phyloP scores from a whole-genome alignment of 306 rosid genomes.

The Dryas octopetala region DNA sequence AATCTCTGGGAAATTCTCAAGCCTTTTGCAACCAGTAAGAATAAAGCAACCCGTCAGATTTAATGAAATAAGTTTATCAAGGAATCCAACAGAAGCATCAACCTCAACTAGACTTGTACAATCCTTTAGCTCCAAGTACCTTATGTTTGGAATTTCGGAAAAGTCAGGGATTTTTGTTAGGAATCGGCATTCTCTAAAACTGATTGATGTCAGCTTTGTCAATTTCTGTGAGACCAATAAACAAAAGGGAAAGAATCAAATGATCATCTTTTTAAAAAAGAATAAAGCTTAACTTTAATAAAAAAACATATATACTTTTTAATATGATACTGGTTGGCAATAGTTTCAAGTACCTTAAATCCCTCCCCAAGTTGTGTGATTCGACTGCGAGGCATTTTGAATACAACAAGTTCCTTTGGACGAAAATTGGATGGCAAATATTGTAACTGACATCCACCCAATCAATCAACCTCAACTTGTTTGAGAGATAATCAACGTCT shows the following conservation, averaged over 20 bases:
- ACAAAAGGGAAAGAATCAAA: background rate
- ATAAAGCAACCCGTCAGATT: background rate
- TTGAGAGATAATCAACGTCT: slow-evolving; percentile 29
- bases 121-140: background rate
- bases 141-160: background rate
- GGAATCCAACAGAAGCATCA: background rate
- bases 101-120: slow-evolving; percentile 3
- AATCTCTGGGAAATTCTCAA: slow-evolving; percentile 7
- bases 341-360: slow-evolving; percentile 14
- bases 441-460: slow-evolving; percentile 34
- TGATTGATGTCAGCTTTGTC: background rate
- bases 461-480: slow-evolving; percentile 17
- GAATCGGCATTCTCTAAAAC: background rate
- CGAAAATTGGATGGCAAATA: slow-evolving; percentile 34
- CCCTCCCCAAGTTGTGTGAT: slow-evolving; percentile 22
- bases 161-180: background rate
- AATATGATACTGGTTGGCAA: background rate
- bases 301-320: too few relatives aligned
- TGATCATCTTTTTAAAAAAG: background rate
- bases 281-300: too few relatives aligned
- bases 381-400: slow-evolving; percentile 28
- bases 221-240: background rate
- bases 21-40: background rate
- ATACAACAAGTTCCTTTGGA: slow-evolving; percentile 32
- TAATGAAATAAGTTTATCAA: background rate